Conservation (phyloP, 2,329 filamentous ascomycete species). For the Beauveria bassiana region DNA sequence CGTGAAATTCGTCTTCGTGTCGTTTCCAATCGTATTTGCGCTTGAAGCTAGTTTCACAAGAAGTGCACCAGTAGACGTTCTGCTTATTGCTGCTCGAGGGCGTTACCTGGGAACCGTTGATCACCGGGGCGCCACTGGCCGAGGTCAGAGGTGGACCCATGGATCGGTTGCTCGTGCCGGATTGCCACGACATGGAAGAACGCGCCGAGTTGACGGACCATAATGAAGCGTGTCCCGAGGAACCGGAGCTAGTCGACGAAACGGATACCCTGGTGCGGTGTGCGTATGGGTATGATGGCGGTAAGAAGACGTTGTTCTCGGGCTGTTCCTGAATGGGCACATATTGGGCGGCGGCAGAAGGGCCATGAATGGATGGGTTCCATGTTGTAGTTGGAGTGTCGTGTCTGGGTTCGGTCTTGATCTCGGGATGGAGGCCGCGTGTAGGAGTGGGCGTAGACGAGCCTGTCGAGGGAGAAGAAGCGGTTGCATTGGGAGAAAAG, state of each 20-base stretch:
- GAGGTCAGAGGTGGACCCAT: slow-evolving; percentile 25
- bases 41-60: slow-evolving; percentile 57
- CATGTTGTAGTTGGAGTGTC: slow-evolving; percentile 23
- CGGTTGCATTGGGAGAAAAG: not conserved
- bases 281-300: slow-evolving; percentile 29
- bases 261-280: slow-evolving; percentile 39
- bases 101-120: slow-evolving; percentile 24
- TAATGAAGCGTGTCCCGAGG: slow-evolving; percentile 40
- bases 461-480: slow-evolving; percentile 15
- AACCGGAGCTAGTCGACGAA: slow-evolving; percentile 42
- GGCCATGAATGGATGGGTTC: slow-evolving; percentile 9
- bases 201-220: slow-evolving; percentile 35
- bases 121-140: slow-evolving; percentile 21
- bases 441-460: slow-evolving; percentile 13
- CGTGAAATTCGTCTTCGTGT: slow-evolving; percentile 63
- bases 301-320: slow-evolving; percentile 25
- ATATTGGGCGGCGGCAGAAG: not conserved
- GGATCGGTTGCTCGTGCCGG: slow-evolving; percentile 26
- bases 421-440: slow-evolving; percentile 12
- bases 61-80: slow-evolving; percentile 50
- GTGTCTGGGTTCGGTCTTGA: slow-evolving; percentile 23
- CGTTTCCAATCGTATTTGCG: slow-evolving; percentile 63
- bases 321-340: slow-evolving; percentile 11
- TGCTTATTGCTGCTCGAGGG: slow-evolving; percentile 26
- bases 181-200: slow-evolving; percentile 34